These are phyloP conservation scores for Naematelia encephala DNA, from an alignment of 768 basidiomycete genomes.

Conservation along the genomic window DNA sequence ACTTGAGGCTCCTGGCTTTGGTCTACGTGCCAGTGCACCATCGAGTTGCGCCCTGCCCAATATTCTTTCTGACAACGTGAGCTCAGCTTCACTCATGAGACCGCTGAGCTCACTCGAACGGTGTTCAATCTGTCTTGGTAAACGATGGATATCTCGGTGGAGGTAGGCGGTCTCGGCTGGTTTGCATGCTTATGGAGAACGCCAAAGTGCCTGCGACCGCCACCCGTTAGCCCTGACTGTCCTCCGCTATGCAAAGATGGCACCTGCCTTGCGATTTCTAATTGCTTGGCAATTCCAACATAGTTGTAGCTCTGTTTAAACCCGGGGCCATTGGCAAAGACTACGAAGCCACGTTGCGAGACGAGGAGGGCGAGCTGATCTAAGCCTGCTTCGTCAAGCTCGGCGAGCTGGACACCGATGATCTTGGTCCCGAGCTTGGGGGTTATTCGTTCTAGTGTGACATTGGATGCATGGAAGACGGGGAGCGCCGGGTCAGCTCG, in stretches of 20 bases:
- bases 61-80: no score
- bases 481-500: neutral
- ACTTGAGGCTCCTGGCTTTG: conserved; percentile 14
- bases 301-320: conserved; percentile 15
- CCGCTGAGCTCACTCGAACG: no score
- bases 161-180: conserved; percentile 7
- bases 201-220: conserved; percentile 20
- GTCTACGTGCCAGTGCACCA: conserved; percentile 16
- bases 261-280: conserved; percentile 14
- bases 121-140: conserved; percentile 13
- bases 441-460: conserved; percentile 4
- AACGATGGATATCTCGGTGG: conserved; percentile 12
- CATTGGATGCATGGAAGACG: neutral
- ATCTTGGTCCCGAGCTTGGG: conserved; percentile 14
- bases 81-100: no score
- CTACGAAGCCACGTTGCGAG: conserved; percentile 15
- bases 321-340: conserved; percentile 1
- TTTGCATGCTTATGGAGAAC: conserved; percentile 18
- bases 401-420: conserved; percentile 8
- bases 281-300: conserved; percentile 10
- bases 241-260: no score
- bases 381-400: conserved; percentile 9
- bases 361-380: conserved; percentile 19
- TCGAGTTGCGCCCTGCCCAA: conserved; percentile 4
- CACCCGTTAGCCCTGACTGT: no score